Percentiles rank a stretch among this genome's conserved stretches.
phyloP scores from a whole-genome alignment of 352 stramenopile genomes.

The Blastocystis sp. region DNA sequence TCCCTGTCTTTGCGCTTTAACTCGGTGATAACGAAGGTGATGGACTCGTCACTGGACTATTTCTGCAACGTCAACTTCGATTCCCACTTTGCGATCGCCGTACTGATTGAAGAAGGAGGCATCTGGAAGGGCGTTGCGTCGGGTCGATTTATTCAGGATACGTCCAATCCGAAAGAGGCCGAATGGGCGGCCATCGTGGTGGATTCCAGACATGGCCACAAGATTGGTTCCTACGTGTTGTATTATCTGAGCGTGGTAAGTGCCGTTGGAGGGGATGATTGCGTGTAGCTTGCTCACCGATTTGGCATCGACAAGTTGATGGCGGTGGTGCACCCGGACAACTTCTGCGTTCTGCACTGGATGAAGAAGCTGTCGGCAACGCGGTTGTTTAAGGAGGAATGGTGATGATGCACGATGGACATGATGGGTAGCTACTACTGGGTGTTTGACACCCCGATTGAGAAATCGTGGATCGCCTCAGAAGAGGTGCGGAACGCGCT shows the following conservation, averaged over 20 bases:
- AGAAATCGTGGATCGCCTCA: conserved; percentile 9
- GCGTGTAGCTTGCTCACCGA: conserved; percentile 26
- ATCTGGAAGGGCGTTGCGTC: conserved; percentile 44
- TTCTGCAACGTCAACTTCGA: conserved; percentile 65
- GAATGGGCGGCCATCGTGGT: conserved; percentile 58
- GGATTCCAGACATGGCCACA: conserved; percentile 60
- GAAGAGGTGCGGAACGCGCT: not conserved
- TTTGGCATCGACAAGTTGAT: conserved; percentile 62
- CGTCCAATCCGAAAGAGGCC: not conserved
- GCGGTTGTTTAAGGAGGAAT: conserved; percentile 44
- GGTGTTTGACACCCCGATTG: conserved; percentile 40
- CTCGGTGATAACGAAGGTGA: conserved; percentile 10
- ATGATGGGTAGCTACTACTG: conserved; percentile 44
- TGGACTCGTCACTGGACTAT: conserved; percentile 58
- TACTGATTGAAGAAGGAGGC: conserved; percentile 44
- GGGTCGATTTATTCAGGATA: conserved; percentile 62
- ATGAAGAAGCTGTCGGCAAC: conserved; percentile 59
- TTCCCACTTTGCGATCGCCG: conserved; percentile 49
- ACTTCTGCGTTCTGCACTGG: conserved; percentile 66
- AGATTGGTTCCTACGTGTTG: conserved; percentile 58
- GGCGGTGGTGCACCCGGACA: conserved; percentile 65
- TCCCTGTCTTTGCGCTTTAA: conserved; percentile 60
- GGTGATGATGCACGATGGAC: not conserved
- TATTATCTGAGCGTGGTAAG: conserved; percentile 49
- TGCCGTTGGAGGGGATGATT: not conserved